phyloP scores from a whole-genome alignment of 1,284 basidiomycete genomes.

The Microbotryum intermedium region DNA sequence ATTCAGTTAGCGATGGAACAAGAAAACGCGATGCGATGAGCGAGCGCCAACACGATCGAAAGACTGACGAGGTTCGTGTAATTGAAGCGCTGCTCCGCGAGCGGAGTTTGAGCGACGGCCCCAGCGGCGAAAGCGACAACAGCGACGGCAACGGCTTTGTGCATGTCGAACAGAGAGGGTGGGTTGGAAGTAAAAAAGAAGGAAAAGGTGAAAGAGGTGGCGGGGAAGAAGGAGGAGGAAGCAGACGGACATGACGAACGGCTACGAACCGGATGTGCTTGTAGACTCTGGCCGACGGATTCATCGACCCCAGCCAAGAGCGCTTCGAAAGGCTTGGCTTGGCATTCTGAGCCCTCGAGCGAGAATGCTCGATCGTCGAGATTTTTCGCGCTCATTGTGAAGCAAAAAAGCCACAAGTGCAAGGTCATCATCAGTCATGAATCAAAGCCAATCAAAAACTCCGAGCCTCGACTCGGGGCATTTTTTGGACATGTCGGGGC shows the following conservation, averaged over 20 bases:
- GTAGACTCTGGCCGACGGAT: no score
- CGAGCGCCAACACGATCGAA: not conserved
- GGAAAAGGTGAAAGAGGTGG: not conserved
- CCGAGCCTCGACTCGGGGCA: no score
- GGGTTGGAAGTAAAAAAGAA: not conserved
- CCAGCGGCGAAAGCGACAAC: conserved; percentile 12
- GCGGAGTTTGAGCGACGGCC: conserved; percentile 20
- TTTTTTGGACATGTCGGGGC: no score
- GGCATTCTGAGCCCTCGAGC: no score
- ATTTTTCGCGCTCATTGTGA: no score
- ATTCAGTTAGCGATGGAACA: not conserved
- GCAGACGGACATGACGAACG: not conserved
- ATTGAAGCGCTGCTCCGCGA: conserved; percentile 28
- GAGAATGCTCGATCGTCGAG: no score
- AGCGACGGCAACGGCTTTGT: conserved; percentile 5
- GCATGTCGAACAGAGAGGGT: conserved; percentile 1
- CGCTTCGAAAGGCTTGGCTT: no score
- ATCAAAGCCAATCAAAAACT: no score
- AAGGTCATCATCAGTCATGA: no score
- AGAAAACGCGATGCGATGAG: not conserved
- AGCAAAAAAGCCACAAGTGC: no score
- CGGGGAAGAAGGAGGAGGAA: not conserved
- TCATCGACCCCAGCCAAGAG: no score
- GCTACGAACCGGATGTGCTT: no score
- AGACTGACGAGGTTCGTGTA: conserved; percentile 19